Evolutionary conservation across 805 yeast genomes (phyloP), one percentile per base, ranked within the genome.

Genomic region (Metschnikowia rubicola): DNA sequence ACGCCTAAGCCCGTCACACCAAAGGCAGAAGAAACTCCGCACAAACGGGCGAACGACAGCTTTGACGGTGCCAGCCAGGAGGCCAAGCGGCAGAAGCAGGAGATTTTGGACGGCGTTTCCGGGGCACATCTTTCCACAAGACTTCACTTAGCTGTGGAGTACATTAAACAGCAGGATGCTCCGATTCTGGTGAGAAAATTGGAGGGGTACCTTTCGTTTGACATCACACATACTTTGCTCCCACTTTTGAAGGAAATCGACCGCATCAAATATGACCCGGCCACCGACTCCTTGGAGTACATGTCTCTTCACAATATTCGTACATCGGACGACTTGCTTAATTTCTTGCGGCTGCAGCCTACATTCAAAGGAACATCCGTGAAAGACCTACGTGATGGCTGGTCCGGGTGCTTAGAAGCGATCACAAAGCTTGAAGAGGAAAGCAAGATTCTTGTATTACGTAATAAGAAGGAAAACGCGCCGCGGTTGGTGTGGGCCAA

Each of bases 401-500:
- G 99, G 99, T 79, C 87, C 43, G 92, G 90, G 12, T 92, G 97
- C 64, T 66, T 85, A 34, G 83, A 80, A 5, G 85, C 94, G 0
- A 82, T 94, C 26, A 82, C 83, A 41, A 84, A 86, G 56, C 71
- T 94, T 30, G 99, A 94, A 61, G 74, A 75, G 46, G 84, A 84
- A 47, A 79, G 85, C 47, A 84, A 86, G 59, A 81, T 92, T 33
- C 73, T 94, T 30, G 97, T 94, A 1, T 72, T 88, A 57, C 78
- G 96, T 48, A 90, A 96, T 28, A 90, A 92, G 61, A 95, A 94
- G 72, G 99, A 94, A 57, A 88, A 86, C 59, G 74, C 90, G 1
- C 97, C 99, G n/a, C 74, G 96, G 53, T 79, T 85, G 49, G 87
- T 94, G 11, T 94, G 98, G 98, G 83, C 92, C 17, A 88, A 89